A percentile compares a stretch with the other conserved stretches of the same genome.
Evolutionary conservation across 306 rosid genomes (phyloP).

Genomic region (Malus domestica): DNA sequence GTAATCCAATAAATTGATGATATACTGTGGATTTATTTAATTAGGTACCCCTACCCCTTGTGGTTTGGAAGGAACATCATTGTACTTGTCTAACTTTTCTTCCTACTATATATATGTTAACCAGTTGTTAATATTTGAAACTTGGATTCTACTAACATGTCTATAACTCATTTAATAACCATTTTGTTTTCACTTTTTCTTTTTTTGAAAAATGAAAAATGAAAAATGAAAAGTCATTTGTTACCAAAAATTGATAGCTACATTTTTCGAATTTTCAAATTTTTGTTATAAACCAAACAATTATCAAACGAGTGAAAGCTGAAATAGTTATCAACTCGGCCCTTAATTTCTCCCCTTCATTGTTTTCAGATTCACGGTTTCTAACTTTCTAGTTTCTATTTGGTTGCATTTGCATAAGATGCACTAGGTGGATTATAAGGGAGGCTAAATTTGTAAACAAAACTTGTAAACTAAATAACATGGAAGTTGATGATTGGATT

Average conservation of each 20-base stretch:
- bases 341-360: neutral
- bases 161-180: too few relatives aligned
- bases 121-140: slow-evolving; percentile 14
- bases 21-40: neutral
- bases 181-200: too few relatives aligned
- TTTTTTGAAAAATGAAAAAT: too few relatives aligned
- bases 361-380: neutral
- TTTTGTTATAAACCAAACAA: neutral
- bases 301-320: neutral
- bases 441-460: too few relatives aligned
- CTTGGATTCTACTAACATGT: slow-evolving; percentile 27
- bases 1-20: slow-evolving; percentile 65
- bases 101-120: slow-evolving; percentile 1
- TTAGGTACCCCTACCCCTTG: neutral
- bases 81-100: slow-evolving; percentile 25
- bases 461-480: too few relatives aligned
- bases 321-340: too few relatives aligned
- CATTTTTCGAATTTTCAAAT: too few relatives aligned
- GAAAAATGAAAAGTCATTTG: neutral
- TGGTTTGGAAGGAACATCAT: slow-evolving; percentile 6
- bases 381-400: neutral
- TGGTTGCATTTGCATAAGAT: neutral
- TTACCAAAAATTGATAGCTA: neutral
- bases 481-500: too few relatives aligned
- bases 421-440: neutral